Base-by-base conservation (phyloP, 2,329 filamentous ascomycete species). In the Sordariomycetes sp. region DNA sequence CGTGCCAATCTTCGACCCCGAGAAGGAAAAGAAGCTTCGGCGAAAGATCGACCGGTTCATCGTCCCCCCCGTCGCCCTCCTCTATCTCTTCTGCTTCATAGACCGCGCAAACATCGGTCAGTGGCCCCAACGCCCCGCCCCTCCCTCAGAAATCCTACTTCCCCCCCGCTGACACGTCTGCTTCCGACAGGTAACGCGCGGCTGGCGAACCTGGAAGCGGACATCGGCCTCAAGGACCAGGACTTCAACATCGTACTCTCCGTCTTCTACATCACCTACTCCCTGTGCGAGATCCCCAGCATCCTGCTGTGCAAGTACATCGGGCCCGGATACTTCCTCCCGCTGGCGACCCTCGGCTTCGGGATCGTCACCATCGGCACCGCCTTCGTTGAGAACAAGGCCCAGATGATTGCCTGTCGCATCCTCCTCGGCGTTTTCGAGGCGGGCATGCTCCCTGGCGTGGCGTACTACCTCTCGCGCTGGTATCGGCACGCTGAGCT, bases 401-500 rank as follows among this genome's bases (percentile, higher is more conserved):
- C 66, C 3, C 77, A 78, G 1, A 75, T 82, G 24, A 69, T 84
- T 1, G 85, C 76, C 7, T 83, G 86, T 60, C 81, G 88, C 5
- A 77, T 91, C 34, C 68, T 90, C 10, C 76, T 91, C 0, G 88
- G 88, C 4, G 74, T 81, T 3, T 81, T 87, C 51, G 88, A 91
- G 70, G 87, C 86, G 3, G 87, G 87, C 0, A 70, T 90, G 1
- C 89, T 89, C 60, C 85, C 85, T 0, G 85, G 86, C 0, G 70
- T 89, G 62, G 80, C 83, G 0, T 74, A 83, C 69, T 89, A 89
- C 63, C 73, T 91, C 53, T 90, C 87, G 0, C 82, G 89, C 61
- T 90, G 88, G 78, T 91, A 91, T 68, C 83, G 80, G 48, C 82
- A 83, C 63, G 78, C 82, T n/a, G 87, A 91, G 70, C 78, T 88